These are phyloP conservation scores for Corylus heterophylla DNA, from an alignment of 306 rosid genomes.

Conservation along the genomic window DNA sequence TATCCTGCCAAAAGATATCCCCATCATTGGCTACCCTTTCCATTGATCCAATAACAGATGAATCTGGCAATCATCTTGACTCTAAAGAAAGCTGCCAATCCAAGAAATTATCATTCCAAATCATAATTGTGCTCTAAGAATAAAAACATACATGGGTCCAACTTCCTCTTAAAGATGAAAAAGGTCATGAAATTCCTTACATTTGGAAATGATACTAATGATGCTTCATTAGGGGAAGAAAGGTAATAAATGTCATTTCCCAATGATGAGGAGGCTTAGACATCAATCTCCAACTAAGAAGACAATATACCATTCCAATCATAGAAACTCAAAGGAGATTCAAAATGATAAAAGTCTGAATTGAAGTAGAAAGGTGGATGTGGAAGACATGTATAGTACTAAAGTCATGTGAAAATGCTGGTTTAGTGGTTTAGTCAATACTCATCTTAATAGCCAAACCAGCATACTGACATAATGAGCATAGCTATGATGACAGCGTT, in stretches of 20 bases:
- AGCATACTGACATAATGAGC: background rate
- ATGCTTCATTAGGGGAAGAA: background rate
- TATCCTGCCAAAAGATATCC: constrained; percentile 55
- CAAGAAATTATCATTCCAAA: constrained; percentile 25
- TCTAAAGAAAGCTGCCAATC: constrained; percentile 24
- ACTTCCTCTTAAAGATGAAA: background rate
- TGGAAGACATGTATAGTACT: too few relatives aligned
- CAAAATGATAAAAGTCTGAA: too few relatives aligned
- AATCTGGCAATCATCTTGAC: constrained; percentile 36
- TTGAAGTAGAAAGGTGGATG: background rate
- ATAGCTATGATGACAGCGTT: background rate
- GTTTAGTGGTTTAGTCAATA: background rate
- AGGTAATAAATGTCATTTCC: background rate
- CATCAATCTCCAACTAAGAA: background rate
- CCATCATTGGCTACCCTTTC: constrained; percentile 47
- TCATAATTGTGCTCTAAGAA: constrained; percentile 3
- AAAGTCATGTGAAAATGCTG: background rate
- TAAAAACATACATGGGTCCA: background rate
- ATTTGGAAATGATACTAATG: background rate
- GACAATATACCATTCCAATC: background rate
- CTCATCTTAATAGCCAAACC: background rate
- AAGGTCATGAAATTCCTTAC: background rate
- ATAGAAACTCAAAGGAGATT: background rate
- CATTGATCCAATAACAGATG: constrained; percentile 36
- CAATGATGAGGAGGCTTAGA: background rate